Base-by-base conservation (phyloP, 352 stramenopile genomes). In the Thraustochytrium sp. region DNA sequence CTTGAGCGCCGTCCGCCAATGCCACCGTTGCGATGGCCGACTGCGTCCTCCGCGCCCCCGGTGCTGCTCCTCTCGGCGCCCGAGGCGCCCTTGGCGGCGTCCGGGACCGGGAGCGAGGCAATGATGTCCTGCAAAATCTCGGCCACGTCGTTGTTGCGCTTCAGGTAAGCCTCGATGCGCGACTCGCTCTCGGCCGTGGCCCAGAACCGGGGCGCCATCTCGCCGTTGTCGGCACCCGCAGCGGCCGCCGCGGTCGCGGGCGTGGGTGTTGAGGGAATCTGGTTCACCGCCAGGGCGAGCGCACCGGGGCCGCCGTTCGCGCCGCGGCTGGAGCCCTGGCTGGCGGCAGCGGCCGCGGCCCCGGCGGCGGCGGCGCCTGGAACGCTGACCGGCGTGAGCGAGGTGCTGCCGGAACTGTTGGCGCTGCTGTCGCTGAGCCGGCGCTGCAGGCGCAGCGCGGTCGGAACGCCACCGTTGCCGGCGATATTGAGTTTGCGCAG, bases 131-230 rank as follows among this genome's bases (percentile, higher is more conserved):
- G 23, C 0, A 80, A 26, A 8, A 80, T 21, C 3, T 31, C 13
- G 3, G 53, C 48, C 18, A 72, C 68, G 42, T 75, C 31, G 34
- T 63, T 16, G 42, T 80, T 80, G 49, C 68, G 68, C 68, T 80
- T 42, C 8, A 80, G 34, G 26, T 31, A 46, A 5, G 0, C 23
- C 8, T 61, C 16, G 29, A 80, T 80, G 34, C 51, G 42, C 42
- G 13, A 13, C 16, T 21, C 18, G 42, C 44, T 63, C 51, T 80
- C 68, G 3, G 63, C 68, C 21, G 46, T 9, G 5, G 68, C 23
- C 68, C 31, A 63, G 42, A 34, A 68, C 2, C 18, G 62, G 0
- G 44, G n/a, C 18, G 31, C 26, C 16, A 68, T 13, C 40, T 75
- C 62, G 62, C 4, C 29, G 26, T n/a, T 34, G 21, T 37, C 40